These are phyloP conservation scores for Metschnikowia bowlesiae DNA, from an alignment of 805 yeast species.

Conservation along the genomic window DNA sequence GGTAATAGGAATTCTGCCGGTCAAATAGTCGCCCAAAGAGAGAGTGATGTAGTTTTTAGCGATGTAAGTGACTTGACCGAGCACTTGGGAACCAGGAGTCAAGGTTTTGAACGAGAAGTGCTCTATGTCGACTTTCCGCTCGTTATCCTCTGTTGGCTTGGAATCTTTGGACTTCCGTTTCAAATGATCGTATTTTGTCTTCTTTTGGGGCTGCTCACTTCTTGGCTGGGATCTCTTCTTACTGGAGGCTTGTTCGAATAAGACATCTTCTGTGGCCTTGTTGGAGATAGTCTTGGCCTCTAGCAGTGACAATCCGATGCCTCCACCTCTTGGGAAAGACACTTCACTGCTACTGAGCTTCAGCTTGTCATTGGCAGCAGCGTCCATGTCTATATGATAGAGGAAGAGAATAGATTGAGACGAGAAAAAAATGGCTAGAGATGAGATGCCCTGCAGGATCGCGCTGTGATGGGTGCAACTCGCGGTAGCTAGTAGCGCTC, in stretches of 20 bases:
- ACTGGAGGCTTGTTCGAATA: slow-evolving; percentile 55
- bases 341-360: slow-evolving; percentile 44
- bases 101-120: slow-evolving; percentile 58
- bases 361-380: slow-evolving; percentile 21
- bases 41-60: slow-evolving; percentile 60
- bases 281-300: slow-evolving; percentile 91
- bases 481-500: neutral
- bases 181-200: slow-evolving; percentile 20
- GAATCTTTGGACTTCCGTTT: slow-evolving; percentile 16
- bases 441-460: slow-evolving; percentile 5
- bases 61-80: slow-evolving; percentile 71
- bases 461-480: slow-evolving; percentile 2
- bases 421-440: slow-evolving; percentile 1
- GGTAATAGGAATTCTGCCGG: slow-evolving; percentile 75
- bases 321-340: slow-evolving; percentile 95
- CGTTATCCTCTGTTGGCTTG: slow-evolving; percentile 20
- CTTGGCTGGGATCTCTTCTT: slow-evolving; percentile 26
- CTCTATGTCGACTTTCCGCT: slow-evolving; percentile 48
- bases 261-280: slow-evolving; percentile 85
- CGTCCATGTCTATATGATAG: slow-evolving; percentile 12
- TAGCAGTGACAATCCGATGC: slow-evolving; percentile 76
- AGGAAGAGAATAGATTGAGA: slow-evolving; percentile 1
- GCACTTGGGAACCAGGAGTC: slow-evolving; percentile 64
- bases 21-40: slow-evolving; percentile 73
- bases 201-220: slow-evolving; percentile 22